Base-by-base conservation (phyloP, 768 basidiomycete species). In the Neoboletus brunneissimus region DNA sequence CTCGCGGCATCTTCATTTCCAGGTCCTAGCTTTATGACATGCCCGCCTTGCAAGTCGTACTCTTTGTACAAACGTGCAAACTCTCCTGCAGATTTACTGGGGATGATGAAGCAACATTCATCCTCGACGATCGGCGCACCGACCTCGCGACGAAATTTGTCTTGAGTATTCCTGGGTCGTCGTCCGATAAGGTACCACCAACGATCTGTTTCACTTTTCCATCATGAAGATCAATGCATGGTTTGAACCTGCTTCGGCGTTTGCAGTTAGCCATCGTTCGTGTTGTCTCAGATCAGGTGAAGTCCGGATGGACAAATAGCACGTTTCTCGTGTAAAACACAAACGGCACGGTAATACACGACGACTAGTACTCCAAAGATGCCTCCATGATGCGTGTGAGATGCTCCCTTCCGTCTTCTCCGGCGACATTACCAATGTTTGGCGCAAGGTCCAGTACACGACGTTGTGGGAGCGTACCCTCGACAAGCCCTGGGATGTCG, bases 151-250 rank as follows among this genome's bases (percentile, higher is more conserved):
- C 85, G 67, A 95, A 98, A 71, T 99, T 98, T 22, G 92, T 95
- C 71, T 81, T 83, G 61, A 97, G 78, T 40, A 68, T 69, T 23
- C 78, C 74, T 8, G 88, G 82, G 34, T 81, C 69, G 23, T 72
- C 63, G 49, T 92, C 88, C 20, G 89, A 90, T 31, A 99, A 80
- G 5, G 94, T 95, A 4, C 95, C 93, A 42, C 97, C 97, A 15
- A 99, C 91, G 53, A 99, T 98, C 74, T 99, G 97, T 75, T 98
- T 98, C 55, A 99, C 97, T 65, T 93, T 80, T 6, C 97, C 97
- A 56, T 87, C 82, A 74, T 99, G 97, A 16, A 99, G 82, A 73
- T 99, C 97, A 64, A 99, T 98, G 70, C 97, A 99, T 20, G 97
- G 97, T 54, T 88, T 80, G 76, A 97, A 96, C 47, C 80, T 70